Base-by-base conservation (phyloP, 768 basidiomycete genomes). In the Harrya chromipes region DNA sequence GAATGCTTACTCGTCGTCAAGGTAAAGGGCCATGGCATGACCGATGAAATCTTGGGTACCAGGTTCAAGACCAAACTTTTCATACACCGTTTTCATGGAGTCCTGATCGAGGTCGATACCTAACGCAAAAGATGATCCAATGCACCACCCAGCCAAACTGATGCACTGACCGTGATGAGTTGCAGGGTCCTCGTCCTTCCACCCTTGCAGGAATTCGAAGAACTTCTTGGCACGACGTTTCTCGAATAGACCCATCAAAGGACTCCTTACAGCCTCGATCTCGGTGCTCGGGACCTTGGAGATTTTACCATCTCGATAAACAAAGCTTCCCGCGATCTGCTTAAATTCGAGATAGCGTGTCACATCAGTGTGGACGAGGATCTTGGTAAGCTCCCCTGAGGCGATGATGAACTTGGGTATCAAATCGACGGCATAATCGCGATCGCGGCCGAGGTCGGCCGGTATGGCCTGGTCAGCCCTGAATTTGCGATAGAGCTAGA, bases 401-500 rank as follows among this genome's bases (percentile, higher is more conserved):
- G 97, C 88, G 61, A 98, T 94, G 77, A 98, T 98, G 77, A 99
- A 99, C 73, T 99, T 98, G 67, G 97, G 94, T 63, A 97, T 87
- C 57, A 97, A 85, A 77, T 97, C 97, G 58, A 98, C 87, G 47
- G 93, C 93, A 63, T 97, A 99, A 75, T 98, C 97, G 52, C 97
- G 83, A 74, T 98, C 97, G 44, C 95, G 87, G 39, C 97, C 97
- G 43, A 98, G 84, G 58, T 89, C 88, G 33, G 81, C 63, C 4
- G 97, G 93, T 24, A 88, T 80, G 21, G 81, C 59, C 66, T 90
- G 80, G 61, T 85, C 75, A 34, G 82, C 77, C 31, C 92, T 83
- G 81, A 97, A 99, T 71, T 97, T 90, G 74, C 93, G 89, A 72
- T 93, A 97, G 56, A 99, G 82, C 94, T 98, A 64, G 53, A 53